These are phyloP conservation scores for Gossypium davidsonii DNA, from an alignment of 441 rosid genomes.

Conservation along the genomic window DNA sequence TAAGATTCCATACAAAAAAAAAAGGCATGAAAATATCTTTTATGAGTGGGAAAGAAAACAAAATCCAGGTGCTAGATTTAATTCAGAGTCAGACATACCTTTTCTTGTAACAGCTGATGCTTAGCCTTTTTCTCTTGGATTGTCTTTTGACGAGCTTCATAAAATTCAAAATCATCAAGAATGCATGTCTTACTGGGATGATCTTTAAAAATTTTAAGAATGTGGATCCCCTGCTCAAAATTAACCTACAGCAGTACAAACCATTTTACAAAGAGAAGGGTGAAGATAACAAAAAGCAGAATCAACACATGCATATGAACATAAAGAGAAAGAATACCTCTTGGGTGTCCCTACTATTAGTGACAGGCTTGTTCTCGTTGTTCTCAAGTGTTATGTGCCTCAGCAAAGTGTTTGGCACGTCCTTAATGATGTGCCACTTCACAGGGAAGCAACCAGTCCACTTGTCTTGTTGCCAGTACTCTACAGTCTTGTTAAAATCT, in stretches of 20 bases:
- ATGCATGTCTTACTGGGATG: constrained; percentile 69
- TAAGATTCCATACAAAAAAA: not conserved
- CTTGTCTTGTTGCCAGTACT: constrained; percentile 79
- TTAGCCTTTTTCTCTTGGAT: constrained; percentile 73
- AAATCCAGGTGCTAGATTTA: not conserved
- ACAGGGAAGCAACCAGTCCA: constrained; percentile 75
- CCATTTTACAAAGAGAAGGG: not conserved
- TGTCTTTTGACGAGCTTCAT: constrained; percentile 69
- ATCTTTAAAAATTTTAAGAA: constrained; percentile 65
- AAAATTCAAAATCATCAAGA: constrained; percentile 88
- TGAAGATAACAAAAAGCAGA: not conserved
- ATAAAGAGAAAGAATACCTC: constrained; percentile 35
- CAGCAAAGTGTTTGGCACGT: constrained; percentile 54
- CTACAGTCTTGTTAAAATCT: constrained; percentile 58
- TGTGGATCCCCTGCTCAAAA: constrained; percentile 56
- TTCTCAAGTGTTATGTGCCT: constrained; percentile 56
- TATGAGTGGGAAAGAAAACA: not conserved
- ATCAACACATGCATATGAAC: not conserved
- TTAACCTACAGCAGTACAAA: constrained; percentile 40
- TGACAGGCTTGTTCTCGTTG: constrained; percentile 73
- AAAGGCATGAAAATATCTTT: not conserved
- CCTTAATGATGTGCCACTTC: constrained; percentile 70
- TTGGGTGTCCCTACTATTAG: constrained; percentile 75
- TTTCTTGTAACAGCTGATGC: constrained; percentile 57
- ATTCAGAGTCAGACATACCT: constrained; percentile 26